Conservation (phyloP, 768 basidiomycete species). For the Tricholoma sp. region DNA sequence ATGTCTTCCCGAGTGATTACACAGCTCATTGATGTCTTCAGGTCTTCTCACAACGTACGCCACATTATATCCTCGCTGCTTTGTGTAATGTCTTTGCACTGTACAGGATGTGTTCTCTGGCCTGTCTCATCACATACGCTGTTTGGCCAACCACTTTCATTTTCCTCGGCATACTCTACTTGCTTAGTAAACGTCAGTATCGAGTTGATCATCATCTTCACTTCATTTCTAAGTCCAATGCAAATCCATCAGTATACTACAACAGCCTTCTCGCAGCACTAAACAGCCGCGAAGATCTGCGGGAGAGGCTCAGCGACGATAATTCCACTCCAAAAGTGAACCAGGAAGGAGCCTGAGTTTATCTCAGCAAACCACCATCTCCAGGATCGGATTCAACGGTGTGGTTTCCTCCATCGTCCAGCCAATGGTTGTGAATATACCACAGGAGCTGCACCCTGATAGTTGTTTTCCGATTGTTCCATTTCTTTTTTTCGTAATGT, state of each 20-base stretch:
- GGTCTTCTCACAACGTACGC: slow-evolving; percentile 29
- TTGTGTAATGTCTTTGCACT: not conserved
- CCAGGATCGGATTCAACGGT: too few species aligned
- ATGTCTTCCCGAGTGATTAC: not conserved
- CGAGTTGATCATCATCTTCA: not conserved
- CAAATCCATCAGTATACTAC: slow-evolving; percentile 20
- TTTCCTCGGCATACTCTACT: slow-evolving; percentile 42
- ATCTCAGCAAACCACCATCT: too few species aligned
- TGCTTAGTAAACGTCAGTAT: slow-evolving; percentile 38
- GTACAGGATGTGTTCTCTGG: slow-evolving; percentile 22
- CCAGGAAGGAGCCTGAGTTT: too few species aligned
- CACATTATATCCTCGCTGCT: not conserved
- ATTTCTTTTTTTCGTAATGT: too few species aligned
- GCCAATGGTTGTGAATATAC: too few species aligned
- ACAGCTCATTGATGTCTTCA: slow-evolving; percentile 5
- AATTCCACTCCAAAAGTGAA: too few species aligned
- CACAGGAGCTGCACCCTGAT: too few species aligned
- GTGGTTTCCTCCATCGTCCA: too few species aligned
- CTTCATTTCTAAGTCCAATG: too few species aligned
- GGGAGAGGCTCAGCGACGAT: slow-evolving; percentile 14
- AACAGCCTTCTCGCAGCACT: slow-evolving; percentile 30
- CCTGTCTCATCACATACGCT: slow-evolving; percentile 28
- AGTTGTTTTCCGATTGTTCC: too few species aligned
- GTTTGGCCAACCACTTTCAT: slow-evolving; percentile 40
- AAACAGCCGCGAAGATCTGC: slow-evolving; percentile 20